Percentiles rank a stretch among this genome's conserved stretches.
phyloP scores from a whole-genome alignment of 2,329 filamentous ascomycete genomes.

The Beauveria sp. region DNA sequence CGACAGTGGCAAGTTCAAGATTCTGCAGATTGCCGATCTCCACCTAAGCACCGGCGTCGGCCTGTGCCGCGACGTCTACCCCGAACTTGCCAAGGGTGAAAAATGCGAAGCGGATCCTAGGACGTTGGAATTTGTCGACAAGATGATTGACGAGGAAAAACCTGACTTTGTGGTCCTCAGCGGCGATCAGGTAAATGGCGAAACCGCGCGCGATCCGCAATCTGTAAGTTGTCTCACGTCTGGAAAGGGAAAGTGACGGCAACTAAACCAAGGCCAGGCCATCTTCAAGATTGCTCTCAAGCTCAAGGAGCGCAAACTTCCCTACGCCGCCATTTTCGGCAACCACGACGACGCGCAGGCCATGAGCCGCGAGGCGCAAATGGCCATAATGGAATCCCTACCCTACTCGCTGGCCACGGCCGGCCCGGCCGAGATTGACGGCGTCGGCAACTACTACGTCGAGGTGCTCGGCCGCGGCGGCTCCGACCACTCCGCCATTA shows the following conservation, averaged over 20 bases:
- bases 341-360: constrained; percentile 95
- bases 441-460: constrained; percentile 90
- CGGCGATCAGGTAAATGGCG: constrained; percentile 93
- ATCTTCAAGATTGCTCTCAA: constrained; percentile 89
- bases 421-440: constrained; percentile 76
- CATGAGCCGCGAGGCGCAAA: constrained; percentile 67
- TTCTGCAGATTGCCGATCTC: constrained; percentile 91
- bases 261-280: constrained; percentile 38
- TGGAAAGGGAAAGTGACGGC: not conserved
- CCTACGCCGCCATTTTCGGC: constrained; percentile 89
- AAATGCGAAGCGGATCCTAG: constrained; percentile 86
- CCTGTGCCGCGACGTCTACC: constrained; percentile 76
- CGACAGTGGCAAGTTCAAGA: constrained; percentile 92
- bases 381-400: constrained; percentile 77
- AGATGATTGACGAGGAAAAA: constrained; percentile 82
- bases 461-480: constrained; percentile 76
- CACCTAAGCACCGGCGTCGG: constrained; percentile 89
- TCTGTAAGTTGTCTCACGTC: constrained; percentile 46
- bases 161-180: constrained; percentile 87
- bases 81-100: constrained; percentile 61
- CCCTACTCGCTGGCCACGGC: constrained; percentile 84
- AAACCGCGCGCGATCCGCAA: constrained; percentile 83
- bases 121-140: constrained; percentile 81
- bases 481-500: constrained; percentile 81
- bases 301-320: constrained; percentile 79